These are phyloP conservation scores for Olyra latifolia DNA, from an alignment of 176 grass and related monocot species.

Conservation along the genomic window DNA sequence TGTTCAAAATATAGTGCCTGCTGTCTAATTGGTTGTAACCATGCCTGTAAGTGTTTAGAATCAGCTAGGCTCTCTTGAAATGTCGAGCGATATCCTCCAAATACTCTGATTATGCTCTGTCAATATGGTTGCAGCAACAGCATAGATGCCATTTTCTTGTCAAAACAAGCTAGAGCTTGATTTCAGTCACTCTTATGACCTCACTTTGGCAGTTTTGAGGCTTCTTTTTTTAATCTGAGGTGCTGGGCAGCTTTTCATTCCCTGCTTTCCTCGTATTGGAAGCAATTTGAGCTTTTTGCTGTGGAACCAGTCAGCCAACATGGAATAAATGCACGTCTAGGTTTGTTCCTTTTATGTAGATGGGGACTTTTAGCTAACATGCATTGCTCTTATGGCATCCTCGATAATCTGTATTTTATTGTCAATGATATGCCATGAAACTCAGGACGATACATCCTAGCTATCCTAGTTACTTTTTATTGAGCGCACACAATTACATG, in stretches of 20 bases:
- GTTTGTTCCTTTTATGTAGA: background rate
- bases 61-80: background rate
- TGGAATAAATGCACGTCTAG: background rate
- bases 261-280: background rate
- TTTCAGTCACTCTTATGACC: background rate
- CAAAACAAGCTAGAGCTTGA: background rate
- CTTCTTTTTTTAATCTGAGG: background rate
- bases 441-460: background rate
- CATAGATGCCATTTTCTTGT: background rate
- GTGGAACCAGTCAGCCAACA: background rate
- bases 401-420: background rate
- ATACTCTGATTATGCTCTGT: background rate
- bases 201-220: background rate
- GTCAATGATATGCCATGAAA: background rate
- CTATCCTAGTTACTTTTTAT: background rate
- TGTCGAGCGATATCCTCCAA: background rate
- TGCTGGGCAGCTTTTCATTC: background rate
- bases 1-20: background rate
- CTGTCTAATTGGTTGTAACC: background rate
- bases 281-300: background rate
- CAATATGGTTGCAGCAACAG: background rate
- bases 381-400: background rate
- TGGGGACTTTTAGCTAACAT: background rate
- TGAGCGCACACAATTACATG: background rate
- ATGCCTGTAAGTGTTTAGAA: background rate